Percentiles rank a stretch among this genome's conserved stretches.
Evolutionary conservation across 164 flowering plant genomes (phyloP).

Genomic region (Paratinospora sagittata): DNA sequence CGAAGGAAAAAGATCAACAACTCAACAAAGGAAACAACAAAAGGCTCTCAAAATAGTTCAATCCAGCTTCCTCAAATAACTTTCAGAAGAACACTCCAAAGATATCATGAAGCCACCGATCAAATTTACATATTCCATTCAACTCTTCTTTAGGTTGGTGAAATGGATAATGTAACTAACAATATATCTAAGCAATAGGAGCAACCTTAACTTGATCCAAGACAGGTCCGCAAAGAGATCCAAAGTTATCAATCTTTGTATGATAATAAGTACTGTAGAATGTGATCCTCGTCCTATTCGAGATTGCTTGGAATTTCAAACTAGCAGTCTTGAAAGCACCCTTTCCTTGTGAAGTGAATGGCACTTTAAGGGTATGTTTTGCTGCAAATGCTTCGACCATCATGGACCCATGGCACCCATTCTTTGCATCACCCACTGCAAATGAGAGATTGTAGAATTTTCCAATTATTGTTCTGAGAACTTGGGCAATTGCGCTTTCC

Average conservation of each 20-base stretch:
- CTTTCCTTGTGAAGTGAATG: conserved; percentile 7
- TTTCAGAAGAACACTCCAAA: neutral
- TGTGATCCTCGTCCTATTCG: neutral
- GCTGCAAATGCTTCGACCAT: conserved; percentile 8
- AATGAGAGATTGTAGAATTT: conserved; percentile 2
- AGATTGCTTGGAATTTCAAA: conserved; percentile 1
- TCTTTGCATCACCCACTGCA: conserved; percentile 1
- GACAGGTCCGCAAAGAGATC: conserved; percentile 5
- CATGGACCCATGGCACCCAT: conserved; percentile 8
- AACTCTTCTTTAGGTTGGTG: neutral
- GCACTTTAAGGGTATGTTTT: neutral
- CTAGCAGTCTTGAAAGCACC: conserved; percentile 6
- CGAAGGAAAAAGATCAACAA: neutral
- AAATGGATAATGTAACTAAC: neutral
- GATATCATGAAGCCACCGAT: neutral
- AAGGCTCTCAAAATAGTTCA: neutral
- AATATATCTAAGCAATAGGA: neutral
- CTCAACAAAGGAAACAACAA: neutral
- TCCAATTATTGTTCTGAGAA: neutral
- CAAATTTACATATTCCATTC: neutral
- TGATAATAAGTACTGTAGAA: conserved; percentile 4
- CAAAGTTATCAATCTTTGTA: neutral
- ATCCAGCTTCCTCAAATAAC: no score
- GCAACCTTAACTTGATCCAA: conserved; percentile 5
- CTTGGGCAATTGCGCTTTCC: conserved; percentile 8